Conservation (phyloP, 2,329 filamentous ascomycete species). For the Xylariaceae sp. region DNA sequence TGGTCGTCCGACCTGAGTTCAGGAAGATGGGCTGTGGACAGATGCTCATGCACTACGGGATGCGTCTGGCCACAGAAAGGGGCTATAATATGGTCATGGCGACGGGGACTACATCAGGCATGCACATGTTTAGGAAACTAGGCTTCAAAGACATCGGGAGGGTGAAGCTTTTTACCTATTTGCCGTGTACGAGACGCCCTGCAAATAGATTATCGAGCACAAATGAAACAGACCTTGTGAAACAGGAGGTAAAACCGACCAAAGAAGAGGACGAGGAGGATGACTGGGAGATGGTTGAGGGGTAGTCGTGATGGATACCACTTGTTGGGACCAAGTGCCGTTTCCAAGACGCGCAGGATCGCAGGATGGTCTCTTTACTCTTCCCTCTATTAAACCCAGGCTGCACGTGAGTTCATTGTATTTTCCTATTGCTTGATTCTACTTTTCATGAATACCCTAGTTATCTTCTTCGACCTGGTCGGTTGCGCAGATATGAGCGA, state of each 20-base stretch:
- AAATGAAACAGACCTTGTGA: too few relatives aligned
- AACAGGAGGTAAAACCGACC: too few relatives aligned
- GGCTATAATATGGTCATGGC: constrained; percentile 9
- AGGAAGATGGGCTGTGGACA: constrained; percentile 4
- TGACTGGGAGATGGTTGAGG: background rate
- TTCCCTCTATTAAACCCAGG: too few relatives aligned
- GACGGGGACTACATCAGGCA: constrained; percentile 3
- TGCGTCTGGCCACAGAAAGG: constrained; percentile 2
- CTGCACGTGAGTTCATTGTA: too few relatives aligned
- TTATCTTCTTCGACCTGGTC: too few relatives aligned
- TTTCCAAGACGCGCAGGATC: too few relatives aligned
- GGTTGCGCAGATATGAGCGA: too few relatives aligned
- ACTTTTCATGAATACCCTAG: too few relatives aligned
- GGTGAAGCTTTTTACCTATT: constrained; percentile 5
- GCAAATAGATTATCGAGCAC: too few relatives aligned
- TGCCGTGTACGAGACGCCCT: background rate
- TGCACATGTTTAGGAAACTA: constrained; percentile 1
- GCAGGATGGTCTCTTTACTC: too few relatives aligned
- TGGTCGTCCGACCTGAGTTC: constrained; percentile 6
- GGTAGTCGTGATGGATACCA: background rate
- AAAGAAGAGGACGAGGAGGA: background rate
- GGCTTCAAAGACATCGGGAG: constrained; percentile 10
- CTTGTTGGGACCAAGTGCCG: too few relatives aligned
- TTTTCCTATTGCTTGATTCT: too few relatives aligned
- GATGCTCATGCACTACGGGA: constrained; percentile 2